Evolutionary conservation across 2,329 filamentous ascomycete genomes (phyloP).

Genomic region (Arthrocladium fulminans): DNA sequence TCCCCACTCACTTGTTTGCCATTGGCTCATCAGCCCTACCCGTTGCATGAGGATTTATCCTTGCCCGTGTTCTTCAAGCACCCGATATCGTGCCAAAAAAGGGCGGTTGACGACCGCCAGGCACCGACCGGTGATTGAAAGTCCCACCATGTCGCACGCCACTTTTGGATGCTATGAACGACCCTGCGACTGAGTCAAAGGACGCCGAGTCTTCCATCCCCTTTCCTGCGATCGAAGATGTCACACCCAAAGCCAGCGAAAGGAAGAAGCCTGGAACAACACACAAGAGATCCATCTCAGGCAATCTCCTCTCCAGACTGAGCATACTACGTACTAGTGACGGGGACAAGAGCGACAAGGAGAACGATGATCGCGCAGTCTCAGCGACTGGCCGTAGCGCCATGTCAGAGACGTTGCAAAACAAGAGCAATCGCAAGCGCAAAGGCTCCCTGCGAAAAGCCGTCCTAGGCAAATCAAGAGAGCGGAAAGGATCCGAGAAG

Average conservation of each 20-base stretch:
- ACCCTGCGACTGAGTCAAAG: conserved; percentile 12
- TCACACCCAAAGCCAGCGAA: conserved; percentile 10
- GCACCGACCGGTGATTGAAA: too few species aligned
- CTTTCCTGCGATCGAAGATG: conserved; percentile 20
- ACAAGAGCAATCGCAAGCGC: conserved; percentile 53
- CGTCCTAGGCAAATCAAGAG: conserved; percentile 64
- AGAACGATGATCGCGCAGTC: conserved; percentile 20
- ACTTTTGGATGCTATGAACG: conserved; percentile 16
- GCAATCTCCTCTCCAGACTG: conserved; percentile 59
- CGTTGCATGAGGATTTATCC: too few species aligned
- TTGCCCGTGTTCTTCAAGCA: too few species aligned
- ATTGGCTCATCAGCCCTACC: too few species aligned
- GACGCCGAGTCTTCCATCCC: conserved; percentile 15
- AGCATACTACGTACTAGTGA: conserved; percentile 54
- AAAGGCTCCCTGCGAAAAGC: conserved; percentile 83
- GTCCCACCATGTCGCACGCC: neutral
- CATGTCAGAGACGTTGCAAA: conserved; percentile 40
- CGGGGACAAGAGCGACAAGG: conserved; percentile 26
- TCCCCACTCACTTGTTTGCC: too few species aligned
- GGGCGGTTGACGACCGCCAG: too few species aligned
- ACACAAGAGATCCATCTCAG: conserved; percentile 51
- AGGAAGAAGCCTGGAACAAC: conserved; percentile 15
- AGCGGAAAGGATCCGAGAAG: conserved; percentile 45
- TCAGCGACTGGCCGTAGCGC: conserved; percentile 31
- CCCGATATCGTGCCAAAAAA: too few species aligned